These are phyloP conservation scores for Dactylellina leptospora DNA, from an alignment of 2,329 filamentous ascomycete genomes.

Conservation along the genomic window DNA sequence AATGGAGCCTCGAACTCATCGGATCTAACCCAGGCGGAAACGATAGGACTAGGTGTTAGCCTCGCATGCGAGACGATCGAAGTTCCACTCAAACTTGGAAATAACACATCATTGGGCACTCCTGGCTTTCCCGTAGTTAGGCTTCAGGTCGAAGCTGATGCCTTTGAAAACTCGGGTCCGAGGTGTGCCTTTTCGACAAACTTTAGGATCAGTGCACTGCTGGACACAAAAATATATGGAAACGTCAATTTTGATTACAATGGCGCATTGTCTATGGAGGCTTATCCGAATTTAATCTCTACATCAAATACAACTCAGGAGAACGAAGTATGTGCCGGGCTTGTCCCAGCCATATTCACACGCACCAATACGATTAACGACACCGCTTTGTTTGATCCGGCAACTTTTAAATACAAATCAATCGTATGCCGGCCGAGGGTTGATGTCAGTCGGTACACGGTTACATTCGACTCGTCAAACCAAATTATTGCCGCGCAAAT, in stretches of 20 bases:
- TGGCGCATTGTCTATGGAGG: conserved; percentile 23
- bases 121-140: background rate
- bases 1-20: conserved; percentile 4
- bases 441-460: background rate
- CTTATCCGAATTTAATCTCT: conserved; percentile 2
- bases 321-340: conserved; percentile 14
- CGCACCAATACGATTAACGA: background rate
- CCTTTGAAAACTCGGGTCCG: conserved; percentile 19
- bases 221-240: background rate
- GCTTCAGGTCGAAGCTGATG: background rate
- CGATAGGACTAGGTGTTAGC: conserved; percentile 59
- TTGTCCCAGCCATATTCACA: conserved; percentile 23
- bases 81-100: background rate
- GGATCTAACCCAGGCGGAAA: conserved; percentile 56
- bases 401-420: conserved; percentile 9
- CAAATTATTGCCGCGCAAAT: conserved; percentile 8
- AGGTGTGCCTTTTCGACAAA: conserved; percentile 13
- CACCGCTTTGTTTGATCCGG: background rate
- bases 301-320: conserved; percentile 14
- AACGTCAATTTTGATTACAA: conserved; percentile 1
- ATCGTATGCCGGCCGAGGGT: conserved; percentile 31
- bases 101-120: background rate
- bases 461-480: conserved; percentile 22
- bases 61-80: conserved; percentile 59
- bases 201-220: background rate